These are phyloP conservation scores for Pseudisothecium myosuroides DNA, from an alignment of 225 moss, liverwort and hornwort genomes.

Conservation along the genomic window DNA sequence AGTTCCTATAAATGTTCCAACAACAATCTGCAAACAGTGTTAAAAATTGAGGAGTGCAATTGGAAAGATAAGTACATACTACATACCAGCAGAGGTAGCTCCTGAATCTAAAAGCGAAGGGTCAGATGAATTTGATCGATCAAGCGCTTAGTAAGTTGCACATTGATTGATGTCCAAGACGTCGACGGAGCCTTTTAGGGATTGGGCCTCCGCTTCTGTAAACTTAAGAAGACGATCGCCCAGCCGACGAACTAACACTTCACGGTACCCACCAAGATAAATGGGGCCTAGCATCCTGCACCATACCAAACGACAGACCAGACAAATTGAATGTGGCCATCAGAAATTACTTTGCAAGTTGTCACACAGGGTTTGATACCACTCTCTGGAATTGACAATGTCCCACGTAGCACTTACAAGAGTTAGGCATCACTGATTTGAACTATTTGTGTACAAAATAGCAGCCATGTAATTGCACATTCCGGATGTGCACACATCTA, in stretches of 20 bases:
- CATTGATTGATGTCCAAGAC: constrained; percentile 17
- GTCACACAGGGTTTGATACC: not conserved
- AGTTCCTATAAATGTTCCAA: not conserved
- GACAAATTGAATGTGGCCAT: not conserved
- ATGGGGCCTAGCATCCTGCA: constrained; percentile 17
- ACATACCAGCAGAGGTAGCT: not conserved
- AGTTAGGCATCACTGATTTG: not conserved
- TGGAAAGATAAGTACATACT: not conserved
- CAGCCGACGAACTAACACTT: not conserved
- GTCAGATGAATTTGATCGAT: not conserved
- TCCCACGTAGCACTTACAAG: not conserved
- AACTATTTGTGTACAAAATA: too few relatives aligned
- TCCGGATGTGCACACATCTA: not conserved
- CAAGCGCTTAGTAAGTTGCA: constrained; percentile 2
- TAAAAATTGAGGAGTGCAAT: not conserved
- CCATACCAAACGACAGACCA: not conserved
- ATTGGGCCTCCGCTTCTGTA: not conserved
- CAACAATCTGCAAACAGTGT: not conserved
- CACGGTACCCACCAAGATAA: constrained; percentile 6
- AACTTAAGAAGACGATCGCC: constrained; percentile 5
- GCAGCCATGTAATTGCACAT: not conserved
- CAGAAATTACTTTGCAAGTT: not conserved
- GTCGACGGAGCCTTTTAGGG: constrained; percentile 11
- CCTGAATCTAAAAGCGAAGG: not conserved
- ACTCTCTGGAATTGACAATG: not conserved